Evolutionary conservation across 805 yeast genomes (phyloP).

Genomic region (Isabelozyma heimii): DNA sequence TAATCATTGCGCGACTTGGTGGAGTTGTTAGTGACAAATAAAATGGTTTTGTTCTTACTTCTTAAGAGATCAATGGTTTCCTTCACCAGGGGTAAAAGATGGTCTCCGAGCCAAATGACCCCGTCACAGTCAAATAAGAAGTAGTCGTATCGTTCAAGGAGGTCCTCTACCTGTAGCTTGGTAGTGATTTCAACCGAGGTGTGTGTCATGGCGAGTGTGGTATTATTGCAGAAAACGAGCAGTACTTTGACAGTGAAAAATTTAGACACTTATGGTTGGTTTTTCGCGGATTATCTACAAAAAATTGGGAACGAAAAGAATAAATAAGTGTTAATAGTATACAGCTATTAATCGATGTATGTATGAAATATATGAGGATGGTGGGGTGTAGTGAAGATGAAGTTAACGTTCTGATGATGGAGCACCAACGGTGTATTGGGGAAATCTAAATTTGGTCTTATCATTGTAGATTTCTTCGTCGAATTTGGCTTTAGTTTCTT

Average conservation of each 20-base stretch:
- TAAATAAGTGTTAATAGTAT: too few species aligned
- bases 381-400: not conserved
- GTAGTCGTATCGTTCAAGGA: conserved; percentile 71
- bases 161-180: conserved; percentile 45
- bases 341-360: too few species aligned
- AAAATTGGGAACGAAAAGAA: too few species aligned
- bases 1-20: conserved; percentile 84
- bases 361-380: not conserved
- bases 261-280: too few species aligned
- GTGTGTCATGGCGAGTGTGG: not conserved
- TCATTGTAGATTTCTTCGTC: conserved; percentile 44
- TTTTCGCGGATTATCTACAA: too few species aligned
- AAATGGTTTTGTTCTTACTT: conserved; percentile 56
- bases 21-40: conserved; percentile 94
- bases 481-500: conserved; percentile 36
- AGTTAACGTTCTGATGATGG: conserved; percentile 24
- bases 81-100: conserved; percentile 69
- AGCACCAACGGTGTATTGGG: conserved; percentile 40
- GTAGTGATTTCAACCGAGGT: conserved; percentile 51
- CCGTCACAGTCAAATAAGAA: conserved; percentile 97
- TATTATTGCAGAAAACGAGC: too few species aligned
- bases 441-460: conserved; percentile 43
- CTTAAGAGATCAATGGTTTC: conserved; percentile 72
- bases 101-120: conserved; percentile 90
- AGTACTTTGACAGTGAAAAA: too few species aligned